A percentile compares a stretch with the other conserved stretches of the same genome.
phyloP scores from a whole-genome alignment of 768 basidiomycete genomes.

The Cyathus striatus region DNA sequence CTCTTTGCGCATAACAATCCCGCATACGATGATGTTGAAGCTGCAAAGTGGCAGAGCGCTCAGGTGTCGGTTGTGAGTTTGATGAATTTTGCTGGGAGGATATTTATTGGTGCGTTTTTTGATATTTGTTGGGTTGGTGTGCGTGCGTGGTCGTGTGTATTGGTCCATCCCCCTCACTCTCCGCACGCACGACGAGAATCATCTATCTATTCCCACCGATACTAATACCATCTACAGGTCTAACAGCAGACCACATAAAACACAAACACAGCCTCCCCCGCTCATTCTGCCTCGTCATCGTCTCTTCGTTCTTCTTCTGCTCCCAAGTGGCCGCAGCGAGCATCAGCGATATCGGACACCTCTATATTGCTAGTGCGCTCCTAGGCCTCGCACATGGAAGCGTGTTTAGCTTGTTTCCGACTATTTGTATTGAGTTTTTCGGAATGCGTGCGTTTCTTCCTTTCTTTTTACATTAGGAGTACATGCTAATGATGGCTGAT shows the following conservation, averaged over 20 bases:
- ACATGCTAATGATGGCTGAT: constrained; percentile 11
- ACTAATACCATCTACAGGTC: constrained; percentile 43
- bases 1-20: constrained; percentile 53
- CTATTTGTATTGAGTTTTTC: constrained; percentile 86
- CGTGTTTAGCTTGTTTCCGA: constrained; percentile 66
- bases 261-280: constrained; percentile 55
- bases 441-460: constrained; percentile 59
- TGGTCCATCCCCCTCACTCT: too few relatives aligned
- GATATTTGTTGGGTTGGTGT: too few relatives aligned
- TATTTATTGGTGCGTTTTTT: constrained; percentile 56
- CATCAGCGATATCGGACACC: constrained; percentile 48
- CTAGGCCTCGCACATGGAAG: constrained; percentile 72
- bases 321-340: constrained; percentile 61
- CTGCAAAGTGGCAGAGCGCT: constrained; percentile 71
- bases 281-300: constrained; percentile 63
- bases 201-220: background rate
- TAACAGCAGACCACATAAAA: constrained; percentile 64
- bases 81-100: constrained; percentile 76
- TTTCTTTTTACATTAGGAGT: background rate
- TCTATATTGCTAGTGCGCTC: constrained; percentile 57
- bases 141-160: too few relatives aligned
- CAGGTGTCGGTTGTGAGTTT: constrained; percentile 84
- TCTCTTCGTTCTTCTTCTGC: constrained; percentile 61
- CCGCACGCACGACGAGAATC: too few relatives aligned
- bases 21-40: constrained; percentile 60